These are phyloP conservation scores for Geranium brycei DNA, from an alignment of 345 rosid genomes.

Conservation along the genomic window DNA sequence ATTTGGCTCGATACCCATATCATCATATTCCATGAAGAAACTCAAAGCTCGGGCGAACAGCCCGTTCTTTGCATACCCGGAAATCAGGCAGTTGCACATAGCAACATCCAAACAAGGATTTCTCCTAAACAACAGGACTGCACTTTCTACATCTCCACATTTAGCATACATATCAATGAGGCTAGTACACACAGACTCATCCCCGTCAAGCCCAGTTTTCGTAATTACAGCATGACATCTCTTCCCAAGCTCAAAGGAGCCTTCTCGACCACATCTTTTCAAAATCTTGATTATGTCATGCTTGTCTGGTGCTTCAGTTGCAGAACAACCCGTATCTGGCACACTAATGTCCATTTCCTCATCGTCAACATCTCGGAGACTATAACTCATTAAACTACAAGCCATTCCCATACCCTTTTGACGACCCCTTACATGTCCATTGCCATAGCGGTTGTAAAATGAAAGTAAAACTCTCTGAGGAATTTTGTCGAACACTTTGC, in stretches of 20 bases:
- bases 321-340: no score
- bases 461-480: neutral
- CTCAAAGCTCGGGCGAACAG: neutral
- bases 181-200: conserved; percentile 18
- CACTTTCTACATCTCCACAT: conserved; percentile 16
- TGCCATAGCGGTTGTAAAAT: neutral
- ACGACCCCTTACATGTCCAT: neutral
- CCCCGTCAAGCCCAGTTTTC: neutral
- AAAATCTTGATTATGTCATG: neutral
- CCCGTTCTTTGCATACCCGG: neutral
- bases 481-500: conserved; percentile 11
- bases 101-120: conserved; percentile 1
- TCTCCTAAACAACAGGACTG: conserved; percentile 7
- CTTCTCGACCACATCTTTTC: neutral
- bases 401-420: neutral
- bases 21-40: neutral
- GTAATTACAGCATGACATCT: neutral
- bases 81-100: neutral
- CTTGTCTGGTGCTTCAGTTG: neutral
- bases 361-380: neutral
- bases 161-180: conserved; percentile 22
- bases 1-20: neutral
- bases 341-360: neutral
- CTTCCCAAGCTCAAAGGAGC: neutral
- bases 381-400: no score